A percentile compares a stretch with the other conserved stretches of the same genome.
Conservation (phyloP, 1,139 yeast genomes). For the Nadsonia commutata region DNA sequence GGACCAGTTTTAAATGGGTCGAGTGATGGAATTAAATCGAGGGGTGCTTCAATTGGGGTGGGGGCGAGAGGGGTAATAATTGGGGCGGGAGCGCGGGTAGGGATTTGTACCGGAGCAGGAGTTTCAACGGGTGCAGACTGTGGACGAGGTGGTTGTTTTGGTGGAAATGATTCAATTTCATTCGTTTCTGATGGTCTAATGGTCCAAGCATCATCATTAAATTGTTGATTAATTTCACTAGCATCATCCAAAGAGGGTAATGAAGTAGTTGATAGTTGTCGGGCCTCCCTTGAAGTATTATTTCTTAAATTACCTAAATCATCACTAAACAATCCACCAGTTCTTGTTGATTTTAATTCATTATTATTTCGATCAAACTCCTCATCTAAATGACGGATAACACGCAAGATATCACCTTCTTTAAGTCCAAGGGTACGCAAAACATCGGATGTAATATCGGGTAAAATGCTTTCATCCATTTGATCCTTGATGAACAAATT, state of each 20-base stretch:
- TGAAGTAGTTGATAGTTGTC: constrained; percentile 12
- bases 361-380: constrained; percentile 44
- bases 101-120: not conserved
- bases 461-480: constrained; percentile 73
- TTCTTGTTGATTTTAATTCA: constrained; percentile 16
- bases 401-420: constrained; percentile 91
- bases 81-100: not conserved
- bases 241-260: constrained; percentile 12
- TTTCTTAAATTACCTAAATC: constrained; percentile 61
- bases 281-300: constrained; percentile 24
- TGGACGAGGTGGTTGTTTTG: not conserved
- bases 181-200: constrained; percentile 9
- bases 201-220: constrained; percentile 11
- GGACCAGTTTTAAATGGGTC: not conserved
- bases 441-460: constrained; percentile 66
- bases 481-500: constrained; percentile 77
- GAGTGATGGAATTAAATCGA: not conserved
- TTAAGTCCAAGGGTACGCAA: constrained; percentile 82
- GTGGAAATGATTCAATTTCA: constrained; percentile 32
- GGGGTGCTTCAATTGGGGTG: not conserved
- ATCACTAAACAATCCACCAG: constrained; percentile 44
- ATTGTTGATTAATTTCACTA: constrained; percentile 16
- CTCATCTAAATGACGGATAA: constrained; percentile 63
- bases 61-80: not conserved
- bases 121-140: not conserved